phyloP scores from a whole-genome alignment of 768 basidiomycete genomes.

The Termitomyces sp. region DNA sequence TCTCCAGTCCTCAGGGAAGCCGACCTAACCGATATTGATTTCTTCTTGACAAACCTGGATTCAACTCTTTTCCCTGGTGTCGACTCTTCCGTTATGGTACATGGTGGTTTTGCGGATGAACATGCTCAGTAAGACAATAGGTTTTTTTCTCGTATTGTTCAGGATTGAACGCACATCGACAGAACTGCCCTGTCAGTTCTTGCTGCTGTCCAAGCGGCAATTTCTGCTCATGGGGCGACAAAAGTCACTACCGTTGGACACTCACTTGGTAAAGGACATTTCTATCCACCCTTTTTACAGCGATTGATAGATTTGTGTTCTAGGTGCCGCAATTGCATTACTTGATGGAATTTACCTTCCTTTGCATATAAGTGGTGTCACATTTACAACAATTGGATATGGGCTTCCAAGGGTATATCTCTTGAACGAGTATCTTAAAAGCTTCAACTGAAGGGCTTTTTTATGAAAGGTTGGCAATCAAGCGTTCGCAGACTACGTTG shows the following conservation, averaged over 20 bases:
- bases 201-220: slow-evolving; percentile 20
- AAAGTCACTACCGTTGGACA: slow-evolving; percentile 29
- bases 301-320: too few relatives aligned
- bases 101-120: slow-evolving; percentile 18
- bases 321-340: slow-evolving; percentile 35
- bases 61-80: slow-evolving; percentile 21
- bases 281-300: neutral
- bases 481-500: slow-evolving; percentile 50
- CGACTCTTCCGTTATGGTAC: slow-evolving; percentile 15
- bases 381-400: slow-evolving; percentile 13
- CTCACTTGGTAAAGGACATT: slow-evolving; percentile 24
- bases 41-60: slow-evolving; percentile 14
- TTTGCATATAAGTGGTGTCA: slow-evolving; percentile 22
- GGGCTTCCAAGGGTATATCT: slow-evolving; percentile 16
- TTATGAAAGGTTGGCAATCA: slow-evolving; percentile 41
- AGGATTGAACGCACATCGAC: neutral
- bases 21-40: slow-evolving; percentile 16
- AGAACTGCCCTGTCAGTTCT: slow-evolving; percentile 23
- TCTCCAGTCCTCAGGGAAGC: slow-evolving; percentile 19
- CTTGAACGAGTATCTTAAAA: neutral
- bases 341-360: slow-evolving; percentile 36
- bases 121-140: slow-evolving; percentile 7
- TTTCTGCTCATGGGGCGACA: slow-evolving; percentile 14
- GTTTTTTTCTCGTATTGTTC: too few relatives aligned
- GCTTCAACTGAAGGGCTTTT: neutral